Base-by-base conservation (phyloP, 1,139 yeast genomes). In the Taphrina populina region DNA sequence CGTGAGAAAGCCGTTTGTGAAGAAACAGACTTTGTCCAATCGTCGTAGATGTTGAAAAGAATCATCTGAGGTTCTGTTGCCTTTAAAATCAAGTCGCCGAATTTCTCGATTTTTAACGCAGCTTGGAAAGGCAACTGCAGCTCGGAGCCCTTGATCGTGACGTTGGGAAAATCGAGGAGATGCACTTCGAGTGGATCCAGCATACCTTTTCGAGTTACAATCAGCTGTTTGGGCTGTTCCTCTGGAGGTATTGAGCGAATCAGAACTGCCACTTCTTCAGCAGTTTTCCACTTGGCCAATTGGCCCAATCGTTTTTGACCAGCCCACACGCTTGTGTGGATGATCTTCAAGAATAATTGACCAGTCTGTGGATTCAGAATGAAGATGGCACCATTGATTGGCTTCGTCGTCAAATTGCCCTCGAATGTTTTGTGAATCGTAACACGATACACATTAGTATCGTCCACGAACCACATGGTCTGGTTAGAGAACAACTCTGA, bases 201-300 rank as follows among this genome's bases (percentile, higher is more conserved):
- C 77, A 92, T 84, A 20, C 96, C 95, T 65, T 85, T 87, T 64
- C 97, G 76, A 0, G 96, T 85, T 8, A 87, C 90, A 67, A 92
- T 86, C 58, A 94, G 74, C 69, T 90, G 96, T 64, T 84, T 84
- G 1, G 98, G 98, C 66, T 90, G 96, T 69, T 92, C 96, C 67
- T 92, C 96, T 57, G 81, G 77, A 0, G 97, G 97, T 58, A 92
- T 71, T 0, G 97, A 87, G 47, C 96, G 76, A 23, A 92, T 78
- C 62, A 92, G 73, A 0, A 96, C 95, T 8, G 96, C 92, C 23
- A 88, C 95, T 71, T 92, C 98, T 70, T 94, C 99, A 0, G 98
- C 98, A 1, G 97, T 84, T 68, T 92, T 92, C 98, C 98, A 94
- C 67, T 92, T 92, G 0, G 97, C 94, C 61, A 94, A 73, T 67